Percentiles rank a stretch among this genome's conserved stretches.
These are phyloP conservation scores for Tephrocybe sp. DNA, from an alignment of 768 basidiomycete genomes.

Conservation along the genomic window DNA sequence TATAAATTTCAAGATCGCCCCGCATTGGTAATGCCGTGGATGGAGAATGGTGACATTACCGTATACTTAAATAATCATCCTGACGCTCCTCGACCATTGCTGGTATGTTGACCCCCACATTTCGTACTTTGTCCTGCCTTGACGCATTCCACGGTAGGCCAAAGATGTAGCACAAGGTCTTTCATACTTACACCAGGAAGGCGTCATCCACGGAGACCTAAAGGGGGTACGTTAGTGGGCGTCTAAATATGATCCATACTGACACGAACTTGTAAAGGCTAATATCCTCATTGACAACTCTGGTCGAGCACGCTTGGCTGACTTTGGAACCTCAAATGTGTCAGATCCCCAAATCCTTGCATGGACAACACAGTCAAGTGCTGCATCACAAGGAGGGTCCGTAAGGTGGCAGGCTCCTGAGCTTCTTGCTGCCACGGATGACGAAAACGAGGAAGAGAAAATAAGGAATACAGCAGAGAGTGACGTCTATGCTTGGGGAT, in stretches of 20 bases:
- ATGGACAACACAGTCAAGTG: background rate
- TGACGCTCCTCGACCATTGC: too few relatives aligned
- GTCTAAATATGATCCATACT: background rate
- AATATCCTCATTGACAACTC: background rate
- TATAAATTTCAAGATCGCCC: background rate
- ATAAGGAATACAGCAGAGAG: background rate
- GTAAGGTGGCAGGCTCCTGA: background rate
- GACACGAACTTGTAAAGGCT: background rate
- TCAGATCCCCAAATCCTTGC: background rate
- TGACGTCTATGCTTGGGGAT: background rate
- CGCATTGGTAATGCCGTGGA: background rate
- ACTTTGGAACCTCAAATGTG: background rate
- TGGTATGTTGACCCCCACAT: too few relatives aligned
- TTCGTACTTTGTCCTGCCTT: too few relatives aligned
- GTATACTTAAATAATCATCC: background rate
- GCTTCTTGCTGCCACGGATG: background rate
- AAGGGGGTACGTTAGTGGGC: background rate
- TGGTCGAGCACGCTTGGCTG: background rate
- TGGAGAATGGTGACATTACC: conserved; percentile 1
- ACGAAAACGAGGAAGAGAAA: background rate
- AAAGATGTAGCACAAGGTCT: background rate
- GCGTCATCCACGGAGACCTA: background rate
- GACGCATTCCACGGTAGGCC: background rate
- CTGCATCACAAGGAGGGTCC: background rate
- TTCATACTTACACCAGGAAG: conserved; percentile 22